Percentiles rank a stretch among this genome's conserved stretches.
phyloP scores from a whole-genome alignment of 2,329 filamentous ascomycete species.

The Graphium sp. region DNA sequence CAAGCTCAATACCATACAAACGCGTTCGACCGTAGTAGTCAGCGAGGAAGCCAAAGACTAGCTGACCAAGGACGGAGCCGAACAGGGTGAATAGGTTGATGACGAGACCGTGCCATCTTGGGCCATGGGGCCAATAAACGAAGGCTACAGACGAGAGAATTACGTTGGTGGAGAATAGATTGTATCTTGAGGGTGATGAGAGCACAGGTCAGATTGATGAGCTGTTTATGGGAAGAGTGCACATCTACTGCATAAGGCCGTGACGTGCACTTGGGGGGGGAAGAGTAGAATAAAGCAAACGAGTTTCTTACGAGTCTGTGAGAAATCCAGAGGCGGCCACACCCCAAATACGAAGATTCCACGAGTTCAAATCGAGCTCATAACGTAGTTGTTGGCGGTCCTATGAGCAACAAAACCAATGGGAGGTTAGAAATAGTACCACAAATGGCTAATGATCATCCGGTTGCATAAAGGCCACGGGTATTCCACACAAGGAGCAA shows the following conservation, averaged over 20 bases:
- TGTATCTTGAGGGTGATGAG: conserved; percentile 26
- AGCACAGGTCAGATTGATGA: no score
- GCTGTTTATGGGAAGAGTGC: background rate
- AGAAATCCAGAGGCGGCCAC: conserved; percentile 37
- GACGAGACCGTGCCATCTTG: conserved; percentile 24
- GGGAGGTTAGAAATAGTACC: background rate
- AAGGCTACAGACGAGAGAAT: conserved; percentile 34
- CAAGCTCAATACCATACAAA: conserved; percentile 37
- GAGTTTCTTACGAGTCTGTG: conserved; percentile 28
- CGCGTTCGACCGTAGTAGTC: conserved; percentile 36
- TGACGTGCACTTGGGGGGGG: background rate
- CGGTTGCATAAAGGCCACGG: no score
- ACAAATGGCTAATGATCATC: no score
- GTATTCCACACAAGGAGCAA: no score
- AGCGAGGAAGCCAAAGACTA: conserved; percentile 34
- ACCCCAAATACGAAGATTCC: conserved; percentile 36
- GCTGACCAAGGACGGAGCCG: conserved; percentile 32
- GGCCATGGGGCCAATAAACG: conserved; percentile 31
- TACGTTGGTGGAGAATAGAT: conserved; percentile 36
- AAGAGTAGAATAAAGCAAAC: conserved; percentile 2
- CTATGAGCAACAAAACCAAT: conserved; percentile 12
- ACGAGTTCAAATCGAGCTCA: conserved; percentile 34
- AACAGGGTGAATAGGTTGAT: conserved; percentile 35
- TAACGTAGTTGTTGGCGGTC: conserved; percentile 33
- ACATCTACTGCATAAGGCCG: no score